These are phyloP conservation scores for Poteriospumella lacustris DNA, from an alignment of 108 stramenopile genomes.

Conservation along the genomic window DNA sequence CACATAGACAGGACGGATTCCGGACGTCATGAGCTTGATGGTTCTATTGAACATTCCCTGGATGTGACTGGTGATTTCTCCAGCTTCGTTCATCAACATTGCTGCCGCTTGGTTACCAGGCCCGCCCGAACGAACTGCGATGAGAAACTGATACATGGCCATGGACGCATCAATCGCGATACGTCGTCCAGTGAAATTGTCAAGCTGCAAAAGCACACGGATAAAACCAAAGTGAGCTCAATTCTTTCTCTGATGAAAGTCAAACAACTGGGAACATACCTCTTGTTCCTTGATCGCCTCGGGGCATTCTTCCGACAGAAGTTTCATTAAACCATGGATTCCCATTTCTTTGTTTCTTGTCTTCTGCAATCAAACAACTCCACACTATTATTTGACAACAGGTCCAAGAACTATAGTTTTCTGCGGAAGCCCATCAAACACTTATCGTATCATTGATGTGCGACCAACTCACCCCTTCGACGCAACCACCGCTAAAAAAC, in stretches of 20 bases:
- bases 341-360: too few relatives aligned
- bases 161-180: conserved; percentile 97
- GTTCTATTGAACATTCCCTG: conserved; percentile 98
- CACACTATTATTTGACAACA: too few relatives aligned
- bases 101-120: conserved; percentile 9
- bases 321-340: conserved; percentile 89
- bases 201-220: conserved; percentile 60
- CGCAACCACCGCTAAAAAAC: too few relatives aligned
- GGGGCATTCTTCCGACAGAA: conserved; percentile 88
- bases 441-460: too few relatives aligned
- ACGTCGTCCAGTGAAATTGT: conserved; percentile 83
- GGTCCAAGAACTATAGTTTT: too few relatives aligned
- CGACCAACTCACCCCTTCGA: too few relatives aligned
- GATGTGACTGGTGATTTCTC: conserved; percentile 83
- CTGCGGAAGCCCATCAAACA: too few relatives aligned
- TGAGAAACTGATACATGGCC: conserved; percentile 95
- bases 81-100: conserved; percentile 58
- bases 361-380: too few relatives aligned
- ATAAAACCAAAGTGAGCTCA: background rate
- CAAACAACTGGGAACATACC: background rate
- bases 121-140: conserved; percentile 48
- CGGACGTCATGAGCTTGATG: conserved; percentile 83
- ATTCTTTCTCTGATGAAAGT: too few relatives aligned
- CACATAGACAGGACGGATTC: conserved; percentile 88
- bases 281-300: conserved; percentile 47